Percentiles rank a stretch among this genome's conserved stretches.
These are phyloP conservation scores for Ustilago esculenta DNA, from an alignment of 1,284 basidiomycete genomes.

Conservation along the genomic window DNA sequence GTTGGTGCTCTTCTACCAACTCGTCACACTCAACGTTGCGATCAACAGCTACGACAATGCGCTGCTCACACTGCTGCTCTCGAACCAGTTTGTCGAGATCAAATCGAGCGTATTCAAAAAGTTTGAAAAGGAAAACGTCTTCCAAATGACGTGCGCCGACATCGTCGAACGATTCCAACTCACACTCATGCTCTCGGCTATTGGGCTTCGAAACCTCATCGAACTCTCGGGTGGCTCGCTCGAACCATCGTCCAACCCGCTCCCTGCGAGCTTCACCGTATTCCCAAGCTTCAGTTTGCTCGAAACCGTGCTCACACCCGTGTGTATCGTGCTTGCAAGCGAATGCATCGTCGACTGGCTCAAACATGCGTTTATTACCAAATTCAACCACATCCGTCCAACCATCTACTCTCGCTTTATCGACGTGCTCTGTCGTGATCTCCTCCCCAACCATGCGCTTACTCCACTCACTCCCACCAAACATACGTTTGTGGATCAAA, in stretches of 20 bases:
- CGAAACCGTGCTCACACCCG: conserved; percentile 92
- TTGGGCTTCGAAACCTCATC: conserved; percentile 93
- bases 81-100: conserved; percentile 99
- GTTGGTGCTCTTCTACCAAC: conserved; percentile 95
- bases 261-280: conserved; percentile 68
- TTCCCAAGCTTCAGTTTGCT: conserved; percentile 69
- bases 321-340: conserved; percentile 86
- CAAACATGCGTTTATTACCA: conserved; percentile 99
- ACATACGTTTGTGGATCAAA: conserved; percentile 92
- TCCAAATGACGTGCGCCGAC: conserved; percentile 88
- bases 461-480: conserved; percentile 66
- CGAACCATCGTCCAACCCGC: conserved; percentile 72
- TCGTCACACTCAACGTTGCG: conserved; percentile 94
- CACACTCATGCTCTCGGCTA: conserved; percentile 86
- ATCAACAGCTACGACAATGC: conserved; percentile 99
- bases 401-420: conserved; percentile 95
- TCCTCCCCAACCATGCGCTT: conserved; percentile 76
- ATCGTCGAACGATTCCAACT: conserved; percentile 98
- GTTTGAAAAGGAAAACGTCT: conserved; percentile 99
- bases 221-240: conserved; percentile 78
- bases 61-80: conserved; percentile 89
- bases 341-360: conserved; percentile 98
- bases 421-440: conserved; percentile 93
- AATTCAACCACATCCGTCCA: conserved; percentile 87
- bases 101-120: conserved; percentile 99